These are phyloP conservation scores for Talaromyces liani DNA, from an alignment of 495 filamentous ascomycete species.

Conservation along the genomic window DNA sequence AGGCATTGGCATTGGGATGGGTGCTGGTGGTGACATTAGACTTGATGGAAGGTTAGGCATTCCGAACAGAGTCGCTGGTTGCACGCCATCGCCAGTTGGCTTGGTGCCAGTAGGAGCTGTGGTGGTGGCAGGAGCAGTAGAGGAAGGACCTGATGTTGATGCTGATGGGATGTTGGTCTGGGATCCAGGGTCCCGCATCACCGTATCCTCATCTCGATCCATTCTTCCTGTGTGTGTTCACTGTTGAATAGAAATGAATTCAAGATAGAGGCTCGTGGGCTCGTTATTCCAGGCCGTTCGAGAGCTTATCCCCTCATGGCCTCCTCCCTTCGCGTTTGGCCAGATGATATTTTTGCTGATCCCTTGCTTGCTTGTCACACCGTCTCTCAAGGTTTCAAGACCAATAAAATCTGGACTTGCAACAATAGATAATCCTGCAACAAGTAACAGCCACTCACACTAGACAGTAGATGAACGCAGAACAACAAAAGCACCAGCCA, in stretches of 20 bases:
- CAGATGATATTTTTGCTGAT: neutral
- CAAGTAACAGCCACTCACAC: neutral
- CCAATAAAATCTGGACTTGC: neutral
- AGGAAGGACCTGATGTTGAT: constrained; percentile 13
- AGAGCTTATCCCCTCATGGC: constrained; percentile 8
- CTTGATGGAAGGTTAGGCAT: neutral
- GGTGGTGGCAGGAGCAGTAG: constrained; percentile 11
- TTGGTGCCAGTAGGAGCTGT: constrained; percentile 16
- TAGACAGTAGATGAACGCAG: neutral
- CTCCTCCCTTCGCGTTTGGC: constrained; percentile 1
- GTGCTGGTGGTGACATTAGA: neutral
- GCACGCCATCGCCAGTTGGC: constrained; percentile 10
- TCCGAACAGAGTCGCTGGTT: neutral
- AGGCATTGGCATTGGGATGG: neutral
- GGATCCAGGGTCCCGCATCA: constrained; percentile 29
- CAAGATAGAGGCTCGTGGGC: neutral
- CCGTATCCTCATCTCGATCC: constrained; percentile 33
- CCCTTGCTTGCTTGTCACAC: neutral
- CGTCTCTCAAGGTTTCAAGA: neutral
- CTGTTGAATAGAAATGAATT: neutral
- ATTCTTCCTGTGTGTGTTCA: constrained; percentile 11
- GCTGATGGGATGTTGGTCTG: constrained; percentile 14
- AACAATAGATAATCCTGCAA: neutral
- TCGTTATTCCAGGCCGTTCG: neutral
- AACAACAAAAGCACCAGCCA: neutral